Evolutionary conservation across 176 grass and related monocot genomes (phyloP).

Genomic region (Zizania latifolia): DNA sequence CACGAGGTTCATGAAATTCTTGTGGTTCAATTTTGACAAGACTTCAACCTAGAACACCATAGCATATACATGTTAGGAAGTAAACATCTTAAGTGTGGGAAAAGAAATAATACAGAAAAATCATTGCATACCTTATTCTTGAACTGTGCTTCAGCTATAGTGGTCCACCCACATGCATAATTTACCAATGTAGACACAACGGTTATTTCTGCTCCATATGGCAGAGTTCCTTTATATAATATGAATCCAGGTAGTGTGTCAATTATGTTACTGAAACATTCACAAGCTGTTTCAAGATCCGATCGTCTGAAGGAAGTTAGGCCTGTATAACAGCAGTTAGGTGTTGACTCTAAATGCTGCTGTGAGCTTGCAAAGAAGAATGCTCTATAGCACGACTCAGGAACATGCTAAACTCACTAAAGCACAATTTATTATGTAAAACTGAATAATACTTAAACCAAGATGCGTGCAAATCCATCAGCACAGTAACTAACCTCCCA

Average conservation of each 20-base stretch:
- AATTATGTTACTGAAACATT: constrained; percentile 88
- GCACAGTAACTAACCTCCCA: constrained; percentile 48
- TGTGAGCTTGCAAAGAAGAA: not conserved
- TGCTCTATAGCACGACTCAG: not conserved
- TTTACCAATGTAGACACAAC: constrained; percentile 48
- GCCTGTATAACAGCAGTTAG: constrained; percentile 41
- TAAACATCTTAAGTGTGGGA: not conserved
- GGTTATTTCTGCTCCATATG: constrained; percentile 78
- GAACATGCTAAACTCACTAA: not conserved
- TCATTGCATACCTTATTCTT: constrained; percentile 56
- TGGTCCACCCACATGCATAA: constrained; percentile 48
- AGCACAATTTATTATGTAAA: constrained; percentile 3
- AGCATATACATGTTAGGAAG: constrained; percentile 4
- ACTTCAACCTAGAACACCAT: constrained; percentile 45
- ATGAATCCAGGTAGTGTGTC: constrained; percentile 39
- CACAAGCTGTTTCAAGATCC: constrained; percentile 75
- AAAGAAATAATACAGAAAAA: constrained; percentile 7
- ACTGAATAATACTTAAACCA: constrained; percentile 10
- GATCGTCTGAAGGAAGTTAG: constrained; percentile 49
- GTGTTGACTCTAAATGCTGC: not conserved
- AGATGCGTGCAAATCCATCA: not conserved
- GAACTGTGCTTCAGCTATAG: constrained; percentile 51
- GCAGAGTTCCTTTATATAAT: constrained; percentile 90
- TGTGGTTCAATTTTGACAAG: constrained; percentile 64
- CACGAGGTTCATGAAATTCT: constrained; percentile 86